phyloP scores from a whole-genome alignment of 208 protist genomes.

The Histomonas meleagridis region DNA sequence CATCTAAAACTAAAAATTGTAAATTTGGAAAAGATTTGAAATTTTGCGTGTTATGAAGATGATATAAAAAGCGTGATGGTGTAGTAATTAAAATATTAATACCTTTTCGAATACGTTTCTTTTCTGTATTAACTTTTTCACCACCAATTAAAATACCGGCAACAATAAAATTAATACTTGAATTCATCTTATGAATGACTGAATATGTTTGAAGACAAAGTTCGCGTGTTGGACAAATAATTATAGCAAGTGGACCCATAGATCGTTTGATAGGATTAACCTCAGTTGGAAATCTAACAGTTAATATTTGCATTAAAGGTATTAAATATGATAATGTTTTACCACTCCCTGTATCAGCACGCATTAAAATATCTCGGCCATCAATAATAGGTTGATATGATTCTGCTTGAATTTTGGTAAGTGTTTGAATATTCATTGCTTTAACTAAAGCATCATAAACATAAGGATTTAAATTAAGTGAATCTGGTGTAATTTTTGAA shows the following conservation, averaged over 20 bases:
- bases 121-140: neutral
- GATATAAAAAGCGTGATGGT: constrained; percentile 71
- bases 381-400: constrained; percentile 57
- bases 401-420: constrained; percentile 34
- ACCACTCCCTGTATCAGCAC: constrained; percentile 59
- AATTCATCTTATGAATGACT: neutral
- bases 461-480: neutral
- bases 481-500: neutral
- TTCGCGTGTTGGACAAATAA: neutral
- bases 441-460: neutral
- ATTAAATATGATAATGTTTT: constrained; percentile 72
- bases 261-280: neutral
- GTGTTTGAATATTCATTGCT: neutral
- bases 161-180: neutral
- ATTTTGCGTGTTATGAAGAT: constrained; percentile 53
- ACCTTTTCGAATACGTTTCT: neutral
- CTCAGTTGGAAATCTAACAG: neutral
- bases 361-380: constrained; percentile 69
- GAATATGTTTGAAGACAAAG: neutral
- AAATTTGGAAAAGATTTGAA: neutral
- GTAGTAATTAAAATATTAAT: constrained; percentile 67
- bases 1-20: constrained; percentile 63
- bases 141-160: neutral
- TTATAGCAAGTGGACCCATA: neutral
- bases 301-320: constrained; percentile 47